phyloP scores from a whole-genome alignment of 176 grass and related monocot genomes.

The Oryza glumipatula region DNA sequence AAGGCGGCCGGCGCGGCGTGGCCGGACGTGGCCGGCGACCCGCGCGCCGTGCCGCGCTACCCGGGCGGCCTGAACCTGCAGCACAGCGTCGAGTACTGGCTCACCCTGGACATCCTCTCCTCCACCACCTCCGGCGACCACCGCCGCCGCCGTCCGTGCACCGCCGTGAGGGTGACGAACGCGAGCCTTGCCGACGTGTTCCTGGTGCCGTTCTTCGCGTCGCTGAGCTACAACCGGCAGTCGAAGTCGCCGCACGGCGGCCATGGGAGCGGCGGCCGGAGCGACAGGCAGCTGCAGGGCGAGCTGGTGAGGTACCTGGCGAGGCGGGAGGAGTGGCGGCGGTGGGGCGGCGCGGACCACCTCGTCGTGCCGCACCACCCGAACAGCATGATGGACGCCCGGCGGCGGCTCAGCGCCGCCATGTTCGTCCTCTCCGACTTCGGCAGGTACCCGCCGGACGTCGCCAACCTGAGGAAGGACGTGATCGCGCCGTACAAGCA shows the following conservation, averaged over 20 bases:
- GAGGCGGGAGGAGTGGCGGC: constrained; percentile 56
- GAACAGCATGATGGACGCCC: constrained; percentile 82
- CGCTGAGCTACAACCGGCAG: constrained; percentile 84
- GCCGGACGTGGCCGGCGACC: constrained; percentile 56
- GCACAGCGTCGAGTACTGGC: constrained; percentile 93
- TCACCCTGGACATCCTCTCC: constrained; percentile 72
- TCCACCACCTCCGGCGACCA: constrained; percentile 26
- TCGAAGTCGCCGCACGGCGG: constrained; percentile 52
- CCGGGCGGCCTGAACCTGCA: constrained; percentile 90
- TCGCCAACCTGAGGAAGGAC: constrained; percentile 90
- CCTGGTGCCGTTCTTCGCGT: constrained; percentile 93
- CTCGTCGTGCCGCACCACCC: constrained; percentile 87
- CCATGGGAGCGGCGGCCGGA: constrained; percentile 10
- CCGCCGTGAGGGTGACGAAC: constrained; percentile 62
- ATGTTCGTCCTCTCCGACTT: constrained; percentile 85
- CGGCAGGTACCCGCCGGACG: constrained; percentile 69
- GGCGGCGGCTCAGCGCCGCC: constrained; percentile 61
- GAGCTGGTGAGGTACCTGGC: constrained; percentile 66
- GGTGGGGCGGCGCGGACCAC: constrained; percentile 68
- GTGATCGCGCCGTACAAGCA: constrained; percentile 82
- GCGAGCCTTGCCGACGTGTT: constrained; percentile 67
- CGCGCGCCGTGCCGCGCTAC: constrained; percentile 58
- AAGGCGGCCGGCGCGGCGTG: constrained; percentile 34
- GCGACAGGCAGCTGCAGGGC: constrained; percentile 58
- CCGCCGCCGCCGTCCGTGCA: constrained; percentile 42